Base-by-base conservation (phyloP, 2,329 filamentous ascomycete genomes). In the Ceratocystis diversiconidia region DNA sequence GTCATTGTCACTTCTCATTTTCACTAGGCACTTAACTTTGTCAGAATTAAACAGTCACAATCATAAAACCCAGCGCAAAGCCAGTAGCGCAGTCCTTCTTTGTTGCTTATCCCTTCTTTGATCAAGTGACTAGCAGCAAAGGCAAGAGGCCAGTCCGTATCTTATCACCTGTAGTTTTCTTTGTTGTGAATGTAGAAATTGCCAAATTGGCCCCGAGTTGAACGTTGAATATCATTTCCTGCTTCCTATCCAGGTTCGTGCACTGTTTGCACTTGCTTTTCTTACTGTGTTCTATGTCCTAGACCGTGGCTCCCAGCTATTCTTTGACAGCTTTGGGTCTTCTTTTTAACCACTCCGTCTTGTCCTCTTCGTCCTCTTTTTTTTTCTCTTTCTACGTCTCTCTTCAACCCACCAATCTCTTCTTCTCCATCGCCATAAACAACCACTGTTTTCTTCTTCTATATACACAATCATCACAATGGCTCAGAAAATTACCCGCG, bases 401-500 rank as follows among this genome's bases (percentile, higher is more conserved):
- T 12, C 36, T 41, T 12, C 36, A 41, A 41, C 36, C 10, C 36
- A 2, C 36, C 36, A 41, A 41, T 15, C 36, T 41, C 36, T 3
- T 41, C 10, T 41, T 15, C 12, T 12, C 12, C 36, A 15, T 41
- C 36, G 36, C 3, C 36, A 41, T 41, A 41, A 4, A 4, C 36
- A 41, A 15, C 12, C 12, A 3, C 12, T 41, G 10, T 4, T 41
- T 41, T 41, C 36, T 41, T 15, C 30, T 41, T 12, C 12, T 10
- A 41, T 41, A 41, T 4, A 28, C 30, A 28, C 10, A n/a, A 52
- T 28, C 43, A 64, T 68, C 70, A 44, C 43, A 22, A 67, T 67
- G 66, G 78, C 72, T 63, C 78, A 94, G 80, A 85, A 85, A 70
- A 87, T 87, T 62, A 92, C 87, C 61, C 85, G 92, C 67, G 80